Evolutionary conservation across 768 basidiomycete genomes (phyloP).

Genomic region (Mycena filopes): DNA sequence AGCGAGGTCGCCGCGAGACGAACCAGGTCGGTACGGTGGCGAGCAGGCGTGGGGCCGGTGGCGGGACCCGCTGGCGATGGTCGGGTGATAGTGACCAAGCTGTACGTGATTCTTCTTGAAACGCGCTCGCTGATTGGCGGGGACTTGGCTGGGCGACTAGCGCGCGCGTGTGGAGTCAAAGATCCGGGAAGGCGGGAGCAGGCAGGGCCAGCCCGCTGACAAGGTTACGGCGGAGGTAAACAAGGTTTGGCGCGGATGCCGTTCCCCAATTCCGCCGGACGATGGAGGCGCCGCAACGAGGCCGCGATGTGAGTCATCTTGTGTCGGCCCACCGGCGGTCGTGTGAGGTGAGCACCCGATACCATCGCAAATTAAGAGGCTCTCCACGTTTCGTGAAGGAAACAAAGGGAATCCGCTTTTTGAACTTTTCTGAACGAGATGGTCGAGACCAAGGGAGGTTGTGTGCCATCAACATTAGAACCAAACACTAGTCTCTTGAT

Average conservation of each 20-base stretch:
- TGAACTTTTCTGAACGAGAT: background rate
- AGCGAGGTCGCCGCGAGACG: background rate
- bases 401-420: background rate
- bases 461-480: background rate
- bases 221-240: constrained; percentile 21
- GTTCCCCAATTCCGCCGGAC: constrained; percentile 1
- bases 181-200: constrained; percentile 19
- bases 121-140: constrained; percentile 25
- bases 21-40: background rate
- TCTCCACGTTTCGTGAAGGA: background rate
- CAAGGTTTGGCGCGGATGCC: constrained; percentile 27
- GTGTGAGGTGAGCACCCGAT: background rate
- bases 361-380: background rate
- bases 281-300: constrained; percentile 14
- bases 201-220: constrained; percentile 1
- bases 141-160: constrained; percentile 23
- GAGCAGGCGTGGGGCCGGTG: background rate
- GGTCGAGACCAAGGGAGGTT: background rate
- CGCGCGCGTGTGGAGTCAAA: constrained; percentile 20
- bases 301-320: constrained; percentile 11
- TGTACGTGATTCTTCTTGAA: constrained; percentile 26
- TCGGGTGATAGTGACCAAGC: constrained; percentile 17
- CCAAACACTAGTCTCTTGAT: background rate
- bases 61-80: constrained; percentile 14
- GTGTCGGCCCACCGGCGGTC: background rate